Percentiles rank a stretch among this genome's conserved stretches.
These are phyloP conservation scores for Penstemon eatonii DNA, from an alignment of 257 asterid species.

Conservation along the genomic window DNA sequence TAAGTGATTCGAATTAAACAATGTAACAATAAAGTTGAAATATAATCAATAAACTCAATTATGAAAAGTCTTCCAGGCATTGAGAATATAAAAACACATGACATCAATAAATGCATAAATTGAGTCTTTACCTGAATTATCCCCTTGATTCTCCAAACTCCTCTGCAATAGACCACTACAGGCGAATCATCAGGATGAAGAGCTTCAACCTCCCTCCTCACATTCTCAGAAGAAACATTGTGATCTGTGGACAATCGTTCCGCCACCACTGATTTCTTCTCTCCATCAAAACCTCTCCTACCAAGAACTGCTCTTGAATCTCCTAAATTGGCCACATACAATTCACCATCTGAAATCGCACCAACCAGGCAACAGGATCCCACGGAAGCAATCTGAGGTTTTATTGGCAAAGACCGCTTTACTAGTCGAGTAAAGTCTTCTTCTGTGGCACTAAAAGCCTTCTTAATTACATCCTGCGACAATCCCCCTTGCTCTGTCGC, in stretches of 20 bases:
- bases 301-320: conserved; percentile 98
- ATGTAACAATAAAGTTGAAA: conserved; percentile 6
- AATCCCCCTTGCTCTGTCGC: conserved; percentile 84
- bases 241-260: conserved; percentile 91
- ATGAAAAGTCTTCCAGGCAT: not conserved
- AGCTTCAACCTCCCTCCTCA: conserved; percentile 89
- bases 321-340: conserved; percentile 86
- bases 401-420: conserved; percentile 57
- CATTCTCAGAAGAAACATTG: conserved; percentile 76
- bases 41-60: conserved; percentile 4
- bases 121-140: conserved; percentile 75
- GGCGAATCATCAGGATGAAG: conserved; percentile 81
- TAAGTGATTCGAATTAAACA: not conserved
- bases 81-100: not conserved
- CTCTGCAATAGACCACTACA: conserved; percentile 72
- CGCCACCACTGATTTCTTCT: conserved; percentile 61
- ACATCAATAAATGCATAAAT: conserved; percentile 8
- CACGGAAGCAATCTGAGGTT: conserved; percentile 80
- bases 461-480: conserved; percentile 78
- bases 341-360: conserved; percentile 70
- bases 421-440: conserved; percentile 86
- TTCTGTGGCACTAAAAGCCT: conserved; percentile 83
- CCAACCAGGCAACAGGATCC: conserved; percentile 95
- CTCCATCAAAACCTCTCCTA: conserved; percentile 66
- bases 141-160: conserved; percentile 98